phyloP scores from a whole-genome alignment of 2,329 filamentous ascomycete genomes.

The Aurifilum marmelostoma region DNA sequence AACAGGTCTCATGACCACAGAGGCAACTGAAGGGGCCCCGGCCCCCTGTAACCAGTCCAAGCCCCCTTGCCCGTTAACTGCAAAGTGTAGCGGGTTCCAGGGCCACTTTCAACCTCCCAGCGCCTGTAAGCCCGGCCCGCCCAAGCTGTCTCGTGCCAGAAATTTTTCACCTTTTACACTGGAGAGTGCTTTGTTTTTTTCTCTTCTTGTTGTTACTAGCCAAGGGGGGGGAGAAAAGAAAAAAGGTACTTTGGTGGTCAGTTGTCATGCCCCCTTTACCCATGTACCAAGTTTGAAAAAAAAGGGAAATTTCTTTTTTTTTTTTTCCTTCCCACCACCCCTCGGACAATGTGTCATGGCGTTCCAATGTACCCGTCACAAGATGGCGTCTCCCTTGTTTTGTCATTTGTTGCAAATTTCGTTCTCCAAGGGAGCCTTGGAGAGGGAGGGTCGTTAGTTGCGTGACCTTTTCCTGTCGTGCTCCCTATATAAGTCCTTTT shows the following conservation, averaged over 20 bases:
- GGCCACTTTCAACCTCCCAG: conserved; percentile 13
- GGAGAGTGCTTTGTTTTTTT: not conserved
- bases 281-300: not conserved
- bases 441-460: not conserved
- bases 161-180: not conserved
- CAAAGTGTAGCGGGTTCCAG: conserved; percentile 26
- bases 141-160: conserved; percentile 18
- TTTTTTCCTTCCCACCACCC: no score
- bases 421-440: conserved; percentile 1
- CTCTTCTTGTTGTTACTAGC: not conserved
- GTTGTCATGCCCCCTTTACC: not conserved
- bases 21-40: conserved; percentile 3
- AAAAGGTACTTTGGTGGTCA: not conserved
- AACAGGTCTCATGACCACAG: conserved; percentile 31
- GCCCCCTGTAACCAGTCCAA: conserved; percentile 7
- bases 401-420: conserved; percentile 19
- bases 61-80: conserved; percentile 29
- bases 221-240: no score
- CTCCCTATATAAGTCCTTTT: conserved; percentile 10
- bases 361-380: no score
- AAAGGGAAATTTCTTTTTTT: not conserved
- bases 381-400: not conserved
- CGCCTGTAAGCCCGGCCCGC: not conserved
- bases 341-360: conserved; percentile 12
- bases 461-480: not conserved